These are phyloP conservation scores for Ganoderma leucocontextum DNA, from an alignment of 1,284 basidiomycete genomes.

Conservation along the genomic window DNA sequence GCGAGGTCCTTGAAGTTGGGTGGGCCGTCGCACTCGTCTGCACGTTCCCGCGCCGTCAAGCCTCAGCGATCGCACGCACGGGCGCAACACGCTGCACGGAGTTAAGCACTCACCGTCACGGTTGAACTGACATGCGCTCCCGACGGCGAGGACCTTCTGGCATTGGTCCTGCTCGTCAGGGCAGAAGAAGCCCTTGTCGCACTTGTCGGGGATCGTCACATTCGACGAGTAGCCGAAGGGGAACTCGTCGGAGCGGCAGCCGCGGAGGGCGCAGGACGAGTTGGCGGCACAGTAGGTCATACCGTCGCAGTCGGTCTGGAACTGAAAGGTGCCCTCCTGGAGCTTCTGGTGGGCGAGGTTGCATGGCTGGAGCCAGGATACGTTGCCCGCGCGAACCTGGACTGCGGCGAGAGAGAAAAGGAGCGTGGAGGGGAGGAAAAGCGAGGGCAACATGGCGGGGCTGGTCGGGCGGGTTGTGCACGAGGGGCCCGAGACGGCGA, in stretches of 20 bases:
- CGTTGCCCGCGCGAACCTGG: conserved; percentile 52
- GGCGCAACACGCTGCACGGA: too few relatives aligned
- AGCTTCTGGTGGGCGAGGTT: conserved; percentile 67
- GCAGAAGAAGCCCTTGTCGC: conserved; percentile 73
- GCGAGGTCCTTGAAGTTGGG: conserved; percentile 69
- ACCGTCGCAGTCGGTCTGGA: conserved; percentile 79
- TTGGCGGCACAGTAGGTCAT: conserved; percentile 70
- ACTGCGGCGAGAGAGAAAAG: conserved; percentile 44
- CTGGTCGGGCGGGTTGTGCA: background rate
- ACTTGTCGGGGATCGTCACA: conserved; percentile 66
- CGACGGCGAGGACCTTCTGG: conserved; percentile 65
- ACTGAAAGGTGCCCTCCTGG: conserved; percentile 77
- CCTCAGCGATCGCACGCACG: background rate
- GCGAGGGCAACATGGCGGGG: conserved; percentile 28
- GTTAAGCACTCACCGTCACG: conserved; percentile 72
- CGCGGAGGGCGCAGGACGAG: conserved; percentile 66
- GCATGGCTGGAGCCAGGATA: conserved; percentile 58
- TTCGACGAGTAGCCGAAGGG: conserved; percentile 69
- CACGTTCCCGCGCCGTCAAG: conserved; percentile 40
- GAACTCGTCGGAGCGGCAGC: conserved; percentile 81
- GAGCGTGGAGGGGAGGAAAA: conserved; percentile 51
- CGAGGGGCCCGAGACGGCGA: background rate
- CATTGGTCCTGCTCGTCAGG: conserved; percentile 86
- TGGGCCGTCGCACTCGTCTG: conserved; percentile 79
- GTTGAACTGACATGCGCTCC: conserved; percentile 83